Base-by-base conservation (phyloP, 805 yeast genomes). In the Candida parachauliodes region DNA sequence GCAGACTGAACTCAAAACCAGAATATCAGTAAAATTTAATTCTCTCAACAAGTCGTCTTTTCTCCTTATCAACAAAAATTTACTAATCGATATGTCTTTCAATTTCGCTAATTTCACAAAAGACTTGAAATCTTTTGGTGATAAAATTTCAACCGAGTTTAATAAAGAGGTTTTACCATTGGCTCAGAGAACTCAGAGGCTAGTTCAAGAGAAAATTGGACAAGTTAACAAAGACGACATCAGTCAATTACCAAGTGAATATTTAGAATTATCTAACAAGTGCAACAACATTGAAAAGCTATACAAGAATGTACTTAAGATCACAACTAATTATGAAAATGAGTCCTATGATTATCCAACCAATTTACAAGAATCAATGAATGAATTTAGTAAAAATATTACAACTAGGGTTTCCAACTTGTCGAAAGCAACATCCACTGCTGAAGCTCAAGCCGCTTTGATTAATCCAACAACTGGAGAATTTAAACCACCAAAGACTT, bases 301-400 rank as follows among this genome's bases (percentile, higher is more conserved):
- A 40, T 69, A 68, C 52, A 59, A 61, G 49, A 68, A 69, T 43
- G 64, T 65, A 16, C 60, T 67, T 48, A 66, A 63, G 45, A 60
- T 66, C 36, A 65, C 68, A 11, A 52, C 74, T 30, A 72, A 70
- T 40, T 86, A 82, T 61, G 89, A 82, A 52, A 74, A 67, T 48
- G 95, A 85, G 60, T 74, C 83, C 34, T 87, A 86, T 60, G 95
- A 86, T 61, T 86, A 86, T 58, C 95, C 95, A 8, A 76, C 79
- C 39, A 81, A 81, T 50, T 67, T 80, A 47, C 76, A 76, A 50
- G 95, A 87, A 54, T 78, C 88, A n/a, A 76, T 86, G 45, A 70
- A 73, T 34, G 89, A 83, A 45, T 73, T 84, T 42, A 80, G 88
- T 36, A 79, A 79, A 60, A 74, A 73, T 46, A 71, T 86, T 43